A percentile compares a stretch with the other conserved stretches of the same genome.
These are phyloP conservation scores for Alisma plantagoaquatica DNA, from an alignment of 106 monocot species.

Conservation along the genomic window DNA sequence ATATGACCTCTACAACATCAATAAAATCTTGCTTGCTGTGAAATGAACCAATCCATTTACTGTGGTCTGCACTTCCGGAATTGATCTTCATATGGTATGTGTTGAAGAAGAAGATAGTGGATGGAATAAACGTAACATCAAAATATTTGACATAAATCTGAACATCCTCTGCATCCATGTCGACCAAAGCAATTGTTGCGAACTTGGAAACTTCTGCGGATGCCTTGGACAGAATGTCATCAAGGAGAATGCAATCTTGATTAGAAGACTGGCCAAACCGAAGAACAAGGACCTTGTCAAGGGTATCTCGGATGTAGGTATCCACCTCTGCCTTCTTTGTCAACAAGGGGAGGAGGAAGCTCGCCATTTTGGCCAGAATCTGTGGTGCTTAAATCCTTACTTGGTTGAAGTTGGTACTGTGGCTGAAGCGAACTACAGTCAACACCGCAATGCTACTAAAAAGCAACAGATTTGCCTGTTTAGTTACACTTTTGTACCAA, in stretches of 20 bases:
- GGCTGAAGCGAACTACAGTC: too few species aligned
- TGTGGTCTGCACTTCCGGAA: constrained; percentile 92
- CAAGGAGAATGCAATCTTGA: constrained; percentile 56
- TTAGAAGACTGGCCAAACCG: constrained; percentile 65
- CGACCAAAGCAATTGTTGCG: constrained; percentile 61
- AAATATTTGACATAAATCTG: constrained; percentile 80
- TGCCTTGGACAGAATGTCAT: constrained; percentile 71
- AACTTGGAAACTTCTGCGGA: constrained; percentile 62
- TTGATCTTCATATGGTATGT: constrained; percentile 99
- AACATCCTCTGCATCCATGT: constrained; percentile 64
- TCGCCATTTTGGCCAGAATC: too few species aligned
- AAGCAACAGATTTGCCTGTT: too few species aligned
- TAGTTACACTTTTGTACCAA: too few species aligned
- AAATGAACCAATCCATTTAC: constrained; percentile 92
- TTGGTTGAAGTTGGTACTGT: too few species aligned
- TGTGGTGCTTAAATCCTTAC: too few species aligned
- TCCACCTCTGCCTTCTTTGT: constrained; percentile 66
- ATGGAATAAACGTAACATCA: constrained; percentile 71
- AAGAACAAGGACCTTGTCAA: constrained; percentile 84
- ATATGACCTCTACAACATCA: constrained; percentile 95
- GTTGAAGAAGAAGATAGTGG: constrained; percentile 95
- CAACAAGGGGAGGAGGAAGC: constrained; percentile 34
- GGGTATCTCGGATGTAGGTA: constrained; percentile 63
- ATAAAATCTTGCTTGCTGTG: constrained; percentile 86
- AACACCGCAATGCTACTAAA: too few species aligned